Evolutionary conservation across 1,284 basidiomycete species (phyloP).

Genomic region (Malassezia nana): DNA sequence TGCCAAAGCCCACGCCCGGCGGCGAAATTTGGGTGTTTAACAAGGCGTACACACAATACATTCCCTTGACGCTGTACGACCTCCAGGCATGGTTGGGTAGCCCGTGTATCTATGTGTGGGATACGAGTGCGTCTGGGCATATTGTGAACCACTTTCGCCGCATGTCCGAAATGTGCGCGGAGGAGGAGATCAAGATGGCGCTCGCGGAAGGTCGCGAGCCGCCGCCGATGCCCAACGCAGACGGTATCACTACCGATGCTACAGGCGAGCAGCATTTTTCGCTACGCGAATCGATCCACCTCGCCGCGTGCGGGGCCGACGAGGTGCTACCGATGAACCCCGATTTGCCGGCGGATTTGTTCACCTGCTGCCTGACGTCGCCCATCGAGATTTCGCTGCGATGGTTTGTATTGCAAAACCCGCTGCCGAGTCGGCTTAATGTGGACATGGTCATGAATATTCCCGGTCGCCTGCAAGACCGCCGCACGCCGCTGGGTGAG

Average conservation of each 20-base stretch:
- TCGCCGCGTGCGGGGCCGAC: constrained; percentile 83
- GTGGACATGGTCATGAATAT: constrained; percentile 89
- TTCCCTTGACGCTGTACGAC: constrained; percentile 86
- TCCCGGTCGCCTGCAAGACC: constrained; percentile 90
- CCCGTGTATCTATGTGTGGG: constrained; percentile 96
- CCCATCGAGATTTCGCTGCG: constrained; percentile 95
- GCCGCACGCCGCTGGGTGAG: constrained; percentile 88
- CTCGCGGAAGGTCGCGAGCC: constrained; percentile 23
- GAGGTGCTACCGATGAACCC: constrained; percentile 90
- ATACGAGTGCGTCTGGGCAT: constrained; percentile 90
- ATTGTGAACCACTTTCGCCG: constrained; percentile 82
- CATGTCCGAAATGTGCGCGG: constrained; percentile 74
- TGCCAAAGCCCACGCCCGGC: constrained; percentile 88
- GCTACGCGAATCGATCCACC: constrained; percentile 81
- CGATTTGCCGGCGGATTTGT: constrained; percentile 90
- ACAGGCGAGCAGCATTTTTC: constrained; percentile 53
- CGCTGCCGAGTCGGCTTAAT: constrained; percentile 54
- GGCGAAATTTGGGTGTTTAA: constrained; percentile 99
- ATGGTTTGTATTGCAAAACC: constrained; percentile 84
- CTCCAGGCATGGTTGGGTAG: constrained; percentile 73
- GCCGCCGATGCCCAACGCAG: constrained; percentile 17
- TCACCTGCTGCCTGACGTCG: constrained; percentile 93
- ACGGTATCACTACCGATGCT: constrained; percentile 22
- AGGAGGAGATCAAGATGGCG: constrained; percentile 54
- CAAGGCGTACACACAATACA: constrained; percentile 93